These are phyloP conservation scores for Cryphonectria naterciae DNA, from an alignment of 2,329 filamentous ascomycete genomes.

Conservation along the genomic window DNA sequence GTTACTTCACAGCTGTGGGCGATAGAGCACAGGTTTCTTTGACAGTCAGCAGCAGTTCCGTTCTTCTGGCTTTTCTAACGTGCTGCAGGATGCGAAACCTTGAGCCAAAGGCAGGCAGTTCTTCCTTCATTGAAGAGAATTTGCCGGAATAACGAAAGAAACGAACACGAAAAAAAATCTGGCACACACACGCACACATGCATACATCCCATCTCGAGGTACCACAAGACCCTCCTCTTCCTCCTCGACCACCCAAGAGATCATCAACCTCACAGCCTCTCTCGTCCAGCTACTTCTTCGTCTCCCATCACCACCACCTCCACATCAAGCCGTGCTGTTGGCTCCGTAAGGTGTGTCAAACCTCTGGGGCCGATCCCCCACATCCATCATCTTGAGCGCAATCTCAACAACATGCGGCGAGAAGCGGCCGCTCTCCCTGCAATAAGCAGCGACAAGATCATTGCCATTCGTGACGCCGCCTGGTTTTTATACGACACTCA, in stretches of 20 bases:
- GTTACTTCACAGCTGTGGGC: background rate
- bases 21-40: background rate
- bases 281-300: no score
- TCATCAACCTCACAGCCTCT: background rate
- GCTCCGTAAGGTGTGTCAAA: slow-evolving; percentile 38
- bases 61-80: background rate
- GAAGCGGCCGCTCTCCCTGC: slow-evolving; percentile 48
- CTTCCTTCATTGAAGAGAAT: background rate
- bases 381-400: slow-evolving; percentile 48
- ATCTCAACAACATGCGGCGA: slow-evolving; percentile 49
- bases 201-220: background rate
- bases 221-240: background rate
- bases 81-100: background rate
- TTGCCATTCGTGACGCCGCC: slow-evolving; percentile 62
- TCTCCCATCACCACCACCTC: background rate
- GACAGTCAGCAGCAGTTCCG: background rate
- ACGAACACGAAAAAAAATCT: background rate
- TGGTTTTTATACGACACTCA: slow-evolving; percentile 30
- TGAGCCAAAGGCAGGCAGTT: background rate
- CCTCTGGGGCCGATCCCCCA: slow-evolving; percentile 51
- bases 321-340: background rate
- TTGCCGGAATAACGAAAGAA: background rate
- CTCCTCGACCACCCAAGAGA: background rate
- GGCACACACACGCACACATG: background rate
- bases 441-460: slow-evolving; percentile 58